Base-by-base conservation (phyloP, 2,329 filamentous ascomycete species). In the Neopestalotiopsis sp. region DNA sequence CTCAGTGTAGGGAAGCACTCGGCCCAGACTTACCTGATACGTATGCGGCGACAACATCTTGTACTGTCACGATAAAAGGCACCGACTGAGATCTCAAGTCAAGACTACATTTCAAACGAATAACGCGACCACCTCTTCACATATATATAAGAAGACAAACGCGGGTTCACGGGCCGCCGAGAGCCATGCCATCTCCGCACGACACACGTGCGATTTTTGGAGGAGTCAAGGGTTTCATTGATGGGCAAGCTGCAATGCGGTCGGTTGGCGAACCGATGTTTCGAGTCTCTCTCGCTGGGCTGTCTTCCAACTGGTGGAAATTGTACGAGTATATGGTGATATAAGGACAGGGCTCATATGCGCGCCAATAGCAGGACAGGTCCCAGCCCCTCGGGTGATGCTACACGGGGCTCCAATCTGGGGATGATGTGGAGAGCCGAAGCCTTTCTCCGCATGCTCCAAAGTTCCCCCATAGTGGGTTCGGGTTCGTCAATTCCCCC, bases 41-140 rank as follows among this genome's bases (percentile, higher is more conserved):
- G 66, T 70, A 61, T 70, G 69, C 20, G 69, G 69, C 34, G 67
- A 67, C 59, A 64, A 59, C 69, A 68, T 68, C 66, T 66, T 70
- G 66, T 4, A 40, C 9, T 62, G n/a, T 62, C 59, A 40, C 20
- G 24, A 17, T 34, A 30, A 13, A 14, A 34, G 34, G 20, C n/a
- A 14, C 45, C 34, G 34, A 38, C 34, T 53, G n/a, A 20, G 17
- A 34, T 62, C 24, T 28, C 17, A 62, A 30, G 59, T 34, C 56
- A 61, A 45, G 30, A 61, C 3, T 17, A 61, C 65, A 61, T 28
- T 28, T 2, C 14, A 28, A 67, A 32, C 61, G 64, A 30, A n/a
- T 12, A 56, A 45, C 4, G 28, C 17, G 10, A 20, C 17, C 56
- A 10, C 58, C 28, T 53, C 12, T 38, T 58, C 24, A 28, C 24